Conservation (phyloP, 2,329 filamentous ascomycete genomes). For the Diaporthe sp. region DNA sequence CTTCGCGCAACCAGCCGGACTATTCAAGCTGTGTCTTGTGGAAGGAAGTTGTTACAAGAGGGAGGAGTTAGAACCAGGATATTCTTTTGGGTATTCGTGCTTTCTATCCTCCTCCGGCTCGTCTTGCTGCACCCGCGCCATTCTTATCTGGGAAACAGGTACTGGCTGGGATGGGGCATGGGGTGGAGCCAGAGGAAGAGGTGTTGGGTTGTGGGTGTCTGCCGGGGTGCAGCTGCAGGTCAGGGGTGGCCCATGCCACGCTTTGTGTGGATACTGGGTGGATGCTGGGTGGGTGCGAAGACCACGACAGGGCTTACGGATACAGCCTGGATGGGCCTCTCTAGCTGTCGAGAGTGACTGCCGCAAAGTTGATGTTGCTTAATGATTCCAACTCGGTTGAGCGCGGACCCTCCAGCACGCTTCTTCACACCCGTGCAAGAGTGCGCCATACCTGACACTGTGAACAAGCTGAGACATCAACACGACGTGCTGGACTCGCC, state of each 20-base stretch:
- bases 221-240: constrained; percentile 44
- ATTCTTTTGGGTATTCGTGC: constrained; percentile 38
- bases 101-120: constrained; percentile 39
- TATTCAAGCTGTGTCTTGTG: constrained; percentile 31
- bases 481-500: constrained; percentile 13
- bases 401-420: constrained; percentile 16
- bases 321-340: constrained; percentile 36
- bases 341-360: constrained; percentile 43
- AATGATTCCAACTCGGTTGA: constrained; percentile 26
- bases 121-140: constrained; percentile 39
- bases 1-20: constrained; percentile 30
- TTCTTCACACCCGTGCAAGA: constrained; percentile 26
- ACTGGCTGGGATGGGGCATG: constrained; percentile 38
- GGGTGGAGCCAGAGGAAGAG: constrained; percentile 38
- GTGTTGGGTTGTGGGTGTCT: constrained; percentile 40
- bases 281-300: constrained; percentile 43
- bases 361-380: constrained; percentile 38
- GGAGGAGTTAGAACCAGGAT: constrained; percentile 24
- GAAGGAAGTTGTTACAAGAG: constrained; percentile 33
- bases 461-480: constrained; percentile 19
- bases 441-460: constrained; percentile 18
- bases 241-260: constrained; percentile 42
- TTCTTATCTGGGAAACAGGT: constrained; percentile 42
- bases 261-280: constrained; percentile 33
- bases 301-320: constrained; percentile 43